A percentile compares a stretch with the other conserved stretches of the same genome.
Evolutionary conservation across 768 basidiomycete genomes (phyloP).

Genomic region (Lactarius psammicola): DNA sequence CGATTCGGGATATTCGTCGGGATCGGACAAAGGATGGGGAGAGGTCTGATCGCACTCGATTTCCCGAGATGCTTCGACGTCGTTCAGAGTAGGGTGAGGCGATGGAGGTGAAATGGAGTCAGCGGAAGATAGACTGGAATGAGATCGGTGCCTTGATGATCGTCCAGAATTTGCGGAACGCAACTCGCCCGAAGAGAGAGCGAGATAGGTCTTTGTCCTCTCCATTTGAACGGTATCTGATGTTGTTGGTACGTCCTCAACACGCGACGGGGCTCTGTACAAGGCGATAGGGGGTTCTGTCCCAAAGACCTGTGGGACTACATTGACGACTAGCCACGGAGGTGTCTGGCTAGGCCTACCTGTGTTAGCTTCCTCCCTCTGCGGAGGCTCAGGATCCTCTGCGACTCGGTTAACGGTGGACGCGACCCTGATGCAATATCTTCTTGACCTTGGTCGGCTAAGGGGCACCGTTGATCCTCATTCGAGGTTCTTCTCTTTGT

Average conservation of each 20-base stretch:
- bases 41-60: constrained; percentile 4
- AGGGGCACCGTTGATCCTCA: neutral
- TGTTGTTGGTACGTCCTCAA: constrained; percentile 18
- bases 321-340: neutral
- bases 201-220: constrained; percentile 30
- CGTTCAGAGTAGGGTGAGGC: neutral
- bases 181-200: constrained; percentile 19
- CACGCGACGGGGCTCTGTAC: constrained; percentile 38
- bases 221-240: constrained; percentile 25
- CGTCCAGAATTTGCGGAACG: neutral
- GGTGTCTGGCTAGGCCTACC: constrained; percentile 35
- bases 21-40: neutral
- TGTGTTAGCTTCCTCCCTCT: constrained; percentile 53
- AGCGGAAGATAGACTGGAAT: constrained; percentile 19
- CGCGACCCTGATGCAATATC: neutral
- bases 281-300: constrained; percentile 47
- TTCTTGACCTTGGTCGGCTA: constrained; percentile 8
- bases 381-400: constrained; percentile 43
- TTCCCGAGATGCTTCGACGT: neutral
- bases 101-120: constrained; percentile 10
- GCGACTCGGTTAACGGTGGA: constrained; percentile 34
- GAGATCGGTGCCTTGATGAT: constrained; percentile 9
- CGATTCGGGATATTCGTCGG: neutral
- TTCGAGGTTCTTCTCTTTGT: constrained; percentile 20
- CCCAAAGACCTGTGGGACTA: constrained; percentile 45